These are phyloP conservation scores for Tremellales sp. DNA, from an alignment of 1,284 basidiomycete species.

Conservation along the genomic window DNA sequence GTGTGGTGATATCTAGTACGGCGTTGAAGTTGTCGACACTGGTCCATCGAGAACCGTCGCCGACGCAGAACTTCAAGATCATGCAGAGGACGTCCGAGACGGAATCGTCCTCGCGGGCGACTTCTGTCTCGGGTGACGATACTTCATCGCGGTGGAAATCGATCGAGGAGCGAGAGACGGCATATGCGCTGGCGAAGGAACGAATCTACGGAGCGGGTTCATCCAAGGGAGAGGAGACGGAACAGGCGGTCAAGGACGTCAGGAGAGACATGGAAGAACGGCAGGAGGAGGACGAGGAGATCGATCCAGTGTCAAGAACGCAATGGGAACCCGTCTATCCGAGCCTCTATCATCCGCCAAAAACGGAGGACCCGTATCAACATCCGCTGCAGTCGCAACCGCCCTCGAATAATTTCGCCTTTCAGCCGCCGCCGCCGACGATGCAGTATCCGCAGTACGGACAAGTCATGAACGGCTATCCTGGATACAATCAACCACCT, in stretches of 20 bases:
- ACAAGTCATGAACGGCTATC: background rate
- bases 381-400: conserved; percentile 4
- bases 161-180: conserved; percentile 40
- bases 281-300: conserved; percentile 31
- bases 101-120: conserved; percentile 3
- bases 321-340: conserved; percentile 34
- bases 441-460: conserved; percentile 14
- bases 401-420: conserved; percentile 8
- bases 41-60: conserved; percentile 21
- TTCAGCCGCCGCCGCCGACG: conserved; percentile 3
- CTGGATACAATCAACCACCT: background rate
- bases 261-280: background rate
- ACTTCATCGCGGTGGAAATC: conserved; percentile 25
- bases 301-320: conserved; percentile 31
- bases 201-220: conserved; percentile 32
- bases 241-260: background rate
- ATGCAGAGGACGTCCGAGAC: conserved; percentile 34
- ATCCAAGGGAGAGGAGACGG: conserved; percentile 1
- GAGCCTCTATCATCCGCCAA: conserved; percentile 31
- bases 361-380: conserved; percentile 5
- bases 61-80: conserved; percentile 37
- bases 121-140: conserved; percentile 10
- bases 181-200: conserved; percentile 37
- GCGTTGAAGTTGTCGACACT: conserved; percentile 22
- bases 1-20: conserved; percentile 20